These are phyloP conservation scores for Akebia trifoliata DNA, from an alignment of 164 flowering plant species.

Conservation along the genomic window DNA sequence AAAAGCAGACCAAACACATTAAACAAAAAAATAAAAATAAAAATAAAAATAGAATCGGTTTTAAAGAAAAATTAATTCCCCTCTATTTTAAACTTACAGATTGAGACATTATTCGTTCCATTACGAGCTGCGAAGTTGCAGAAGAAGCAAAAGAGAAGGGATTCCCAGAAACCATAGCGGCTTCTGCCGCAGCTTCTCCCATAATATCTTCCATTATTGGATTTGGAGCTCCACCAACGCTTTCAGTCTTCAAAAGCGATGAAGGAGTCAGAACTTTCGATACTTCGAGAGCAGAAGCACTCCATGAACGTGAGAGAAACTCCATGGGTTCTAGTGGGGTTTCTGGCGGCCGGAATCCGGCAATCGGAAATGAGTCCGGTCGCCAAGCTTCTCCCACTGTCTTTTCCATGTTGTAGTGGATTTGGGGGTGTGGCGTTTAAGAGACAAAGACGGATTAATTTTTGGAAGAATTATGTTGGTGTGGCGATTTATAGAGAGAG, in stretches of 20 bases:
- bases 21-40: no score
- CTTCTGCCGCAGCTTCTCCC: constrained; percentile 43
- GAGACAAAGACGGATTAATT: neutral
- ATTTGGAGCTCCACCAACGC: constrained; percentile 8
- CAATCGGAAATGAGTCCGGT: constrained; percentile 10
- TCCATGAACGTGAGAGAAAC: constrained; percentile 95
- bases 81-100: constrained; percentile 37
- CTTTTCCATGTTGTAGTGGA: constrained; percentile 15
- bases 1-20: no score
- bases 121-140: constrained; percentile 72
- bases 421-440: neutral
- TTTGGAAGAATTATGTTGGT: neutral
- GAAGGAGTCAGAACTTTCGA: constrained; percentile 58
- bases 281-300: constrained; percentile 72
- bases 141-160: constrained; percentile 76
- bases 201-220: constrained; percentile 43
- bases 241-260: constrained; percentile 15
- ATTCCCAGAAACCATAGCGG: constrained; percentile 49
- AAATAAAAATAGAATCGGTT: no score
- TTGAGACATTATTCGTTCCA: constrained; percentile 82
- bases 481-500: constrained; percentile 25
- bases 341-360: constrained; percentile 67
- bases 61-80: neutral
- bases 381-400: constrained; percentile 12
- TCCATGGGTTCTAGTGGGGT: constrained; percentile 93